These are phyloP conservation scores for Dactylella cylindrospora DNA, from an alignment of 2,329 filamentous ascomycete genomes.

Conservation along the genomic window DNA sequence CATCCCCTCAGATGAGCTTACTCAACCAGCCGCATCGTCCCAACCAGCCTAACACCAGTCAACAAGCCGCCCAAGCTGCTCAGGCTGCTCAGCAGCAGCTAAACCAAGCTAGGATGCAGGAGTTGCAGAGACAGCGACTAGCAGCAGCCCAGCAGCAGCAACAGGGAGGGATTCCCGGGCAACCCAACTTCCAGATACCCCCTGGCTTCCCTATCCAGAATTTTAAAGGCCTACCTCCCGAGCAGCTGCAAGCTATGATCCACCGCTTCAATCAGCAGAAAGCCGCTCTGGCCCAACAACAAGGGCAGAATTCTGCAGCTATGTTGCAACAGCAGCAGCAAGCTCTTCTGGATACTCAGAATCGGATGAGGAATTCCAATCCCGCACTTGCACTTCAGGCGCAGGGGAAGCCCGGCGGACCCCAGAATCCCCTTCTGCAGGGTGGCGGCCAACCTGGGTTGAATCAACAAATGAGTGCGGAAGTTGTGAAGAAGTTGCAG, in stretches of 20 bases:
- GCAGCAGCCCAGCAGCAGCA: constrained; percentile 5
- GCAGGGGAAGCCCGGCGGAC: constrained; percentile 19
- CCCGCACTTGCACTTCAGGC: constrained; percentile 3
- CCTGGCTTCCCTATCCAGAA: constrained; percentile 33
- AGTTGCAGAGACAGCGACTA: constrained; percentile 13
- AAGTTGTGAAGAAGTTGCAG: constrained; percentile 24
- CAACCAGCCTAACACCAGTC: constrained; percentile 14
- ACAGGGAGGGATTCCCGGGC: constrained; percentile 5
- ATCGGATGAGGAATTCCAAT: constrained; percentile 9
- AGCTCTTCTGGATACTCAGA: constrained; percentile 19
- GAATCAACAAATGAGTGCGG: background rate
- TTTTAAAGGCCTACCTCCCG: constrained; percentile 22
- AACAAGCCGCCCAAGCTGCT: constrained; percentile 17
- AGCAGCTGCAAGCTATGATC: constrained; percentile 29
- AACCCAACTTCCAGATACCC: constrained; percentile 18
- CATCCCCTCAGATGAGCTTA: constrained; percentile 23
- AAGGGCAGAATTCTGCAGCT: constrained; percentile 9
- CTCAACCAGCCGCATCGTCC: constrained; percentile 34
- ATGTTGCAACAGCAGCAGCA: constrained; percentile 19
- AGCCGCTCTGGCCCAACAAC: background rate
- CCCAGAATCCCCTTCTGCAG: constrained; percentile 30
- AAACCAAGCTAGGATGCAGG: constrained; percentile 29
- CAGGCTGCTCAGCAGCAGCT: constrained; percentile 25
- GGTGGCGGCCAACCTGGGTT: constrained; percentile 8
- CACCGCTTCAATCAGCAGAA: constrained; percentile 17